These are phyloP conservation scores for Wickerhamomyces canadensis DNA, from an alignment of 805 yeast genomes.

Conservation along the genomic window DNA sequence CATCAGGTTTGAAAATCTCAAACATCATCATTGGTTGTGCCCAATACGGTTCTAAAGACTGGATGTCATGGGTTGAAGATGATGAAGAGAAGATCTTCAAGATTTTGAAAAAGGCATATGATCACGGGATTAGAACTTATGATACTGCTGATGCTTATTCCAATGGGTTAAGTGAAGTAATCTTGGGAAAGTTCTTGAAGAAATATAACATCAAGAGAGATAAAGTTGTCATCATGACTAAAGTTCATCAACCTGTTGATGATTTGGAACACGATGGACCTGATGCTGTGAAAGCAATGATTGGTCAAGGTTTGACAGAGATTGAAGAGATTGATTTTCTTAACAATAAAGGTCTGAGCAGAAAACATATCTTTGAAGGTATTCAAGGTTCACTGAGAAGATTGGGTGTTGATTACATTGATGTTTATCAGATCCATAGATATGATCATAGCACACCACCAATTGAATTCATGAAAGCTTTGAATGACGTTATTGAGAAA, in stretches of 20 bases:
- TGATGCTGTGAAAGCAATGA: too few species aligned
- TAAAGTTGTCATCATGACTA: slow-evolving; percentile 35
- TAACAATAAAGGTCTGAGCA: slow-evolving; percentile 32
- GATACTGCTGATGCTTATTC: too few species aligned
- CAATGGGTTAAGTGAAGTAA: slow-evolving; percentile 38
- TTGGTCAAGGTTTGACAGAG: too few species aligned
- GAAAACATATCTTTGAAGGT: slow-evolving; percentile 40
- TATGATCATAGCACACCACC: slow-evolving; percentile 40
- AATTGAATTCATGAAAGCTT: slow-evolving; percentile 44
- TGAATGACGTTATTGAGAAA: slow-evolving; percentile 40
- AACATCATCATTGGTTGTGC: slow-evolving; percentile 46
- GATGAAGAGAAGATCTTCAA: slow-evolving; percentile 38
- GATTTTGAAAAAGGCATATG: slow-evolving; percentile 38
- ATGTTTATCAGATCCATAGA: slow-evolving; percentile 49
- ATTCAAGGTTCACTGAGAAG: slow-evolving; percentile 31
- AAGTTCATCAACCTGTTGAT: background rate
- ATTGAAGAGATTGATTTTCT: background rate
- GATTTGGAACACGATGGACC: background rate
- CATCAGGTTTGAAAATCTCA: slow-evolving; percentile 41
- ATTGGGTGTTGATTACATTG: slow-evolving; percentile 40
- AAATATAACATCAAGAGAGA: slow-evolving; percentile 44
- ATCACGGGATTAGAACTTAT: slow-evolving; percentile 37
- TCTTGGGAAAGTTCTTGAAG: slow-evolving; percentile 45
- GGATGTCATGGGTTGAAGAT: slow-evolving; percentile 36
- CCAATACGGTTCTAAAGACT: slow-evolving; percentile 38